phyloP scores from a whole-genome alignment of 2,329 filamentous ascomycete species.

The Drechslerella coelobrocha region DNA sequence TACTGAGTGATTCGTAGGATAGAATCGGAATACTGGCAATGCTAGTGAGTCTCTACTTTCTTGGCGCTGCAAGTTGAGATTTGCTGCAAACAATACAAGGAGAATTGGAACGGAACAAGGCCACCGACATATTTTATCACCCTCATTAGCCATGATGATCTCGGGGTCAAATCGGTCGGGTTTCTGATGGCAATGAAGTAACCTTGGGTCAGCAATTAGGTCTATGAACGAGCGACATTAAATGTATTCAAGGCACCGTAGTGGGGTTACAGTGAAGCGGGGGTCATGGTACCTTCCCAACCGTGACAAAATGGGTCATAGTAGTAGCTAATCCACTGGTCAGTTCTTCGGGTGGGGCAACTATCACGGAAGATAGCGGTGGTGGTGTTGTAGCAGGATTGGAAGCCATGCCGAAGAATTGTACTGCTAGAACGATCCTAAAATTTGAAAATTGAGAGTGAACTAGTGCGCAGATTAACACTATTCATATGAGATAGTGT shows the following conservation, averaged over 20 bases:
- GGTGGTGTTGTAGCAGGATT: constrained; percentile 38
- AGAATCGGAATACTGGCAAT: constrained; percentile 67
- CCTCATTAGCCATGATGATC: constrained; percentile 58
- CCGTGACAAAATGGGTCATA: constrained; percentile 49
- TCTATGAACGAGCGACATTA: neutral
- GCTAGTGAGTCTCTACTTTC: constrained; percentile 15
- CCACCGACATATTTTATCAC: constrained; percentile 62
- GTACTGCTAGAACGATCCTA: neutral
- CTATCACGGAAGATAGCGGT: constrained; percentile 30
- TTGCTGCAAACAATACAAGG: too few relatives aligned
- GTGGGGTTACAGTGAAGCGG: too few relatives aligned
- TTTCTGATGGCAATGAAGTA: constrained; percentile 50
- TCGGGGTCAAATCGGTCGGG: constrained; percentile 58
- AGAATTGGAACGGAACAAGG: too few relatives aligned
- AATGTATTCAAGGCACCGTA: too few relatives aligned
- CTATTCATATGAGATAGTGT: too few relatives aligned
- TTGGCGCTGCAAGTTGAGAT: too few relatives aligned
- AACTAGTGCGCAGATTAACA: too few relatives aligned
- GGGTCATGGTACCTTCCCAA: constrained; percentile 52
- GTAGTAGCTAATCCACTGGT: constrained; percentile 21
- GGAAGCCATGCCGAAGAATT: constrained; percentile 10
- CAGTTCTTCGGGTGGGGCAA: constrained; percentile 15
- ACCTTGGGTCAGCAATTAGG: neutral
- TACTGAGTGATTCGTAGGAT: constrained; percentile 70
- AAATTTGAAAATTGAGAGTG: neutral